Percentiles rank a stretch among this genome's conserved stretches.
Evolutionary conservation across 202 grass and related monocot species (phyloP).

Genomic region (Saccharum hybrid): DNA sequence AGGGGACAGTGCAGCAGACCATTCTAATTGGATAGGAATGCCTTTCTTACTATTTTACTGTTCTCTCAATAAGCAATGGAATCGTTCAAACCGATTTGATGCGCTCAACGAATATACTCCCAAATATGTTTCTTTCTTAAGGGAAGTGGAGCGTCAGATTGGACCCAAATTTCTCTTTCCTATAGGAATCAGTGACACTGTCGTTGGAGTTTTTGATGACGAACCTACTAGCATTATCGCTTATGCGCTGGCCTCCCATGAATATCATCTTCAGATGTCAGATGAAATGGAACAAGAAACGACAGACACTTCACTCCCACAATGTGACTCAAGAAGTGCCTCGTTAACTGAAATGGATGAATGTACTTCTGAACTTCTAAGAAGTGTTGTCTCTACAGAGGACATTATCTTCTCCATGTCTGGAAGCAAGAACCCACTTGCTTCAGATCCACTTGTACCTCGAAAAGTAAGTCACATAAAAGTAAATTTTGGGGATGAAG

Average conservation of each 20-base stretch:
- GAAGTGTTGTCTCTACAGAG: constrained; percentile 58
- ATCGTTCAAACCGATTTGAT: constrained; percentile 63
- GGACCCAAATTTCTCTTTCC: constrained; percentile 85
- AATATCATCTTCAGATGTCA: constrained; percentile 84
- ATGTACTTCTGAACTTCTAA: constrained; percentile 59
- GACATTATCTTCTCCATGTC: constrained; percentile 61
- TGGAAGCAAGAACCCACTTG: constrained; percentile 53
- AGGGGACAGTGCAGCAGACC: constrained; percentile 62
- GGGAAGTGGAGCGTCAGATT: constrained; percentile 58
- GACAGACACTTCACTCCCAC: constrained; percentile 46
- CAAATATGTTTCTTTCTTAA: constrained; percentile 59
- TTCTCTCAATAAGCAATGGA: constrained; percentile 74
- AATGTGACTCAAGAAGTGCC: constrained; percentile 54
- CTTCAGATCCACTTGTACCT: constrained; percentile 55
- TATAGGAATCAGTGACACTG: constrained; percentile 81
- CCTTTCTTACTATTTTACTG: constrained; percentile 76
- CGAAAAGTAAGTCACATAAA: constrained; percentile 76
- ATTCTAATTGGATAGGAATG: constrained; percentile 60
- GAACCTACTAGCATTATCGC: constrained; percentile 95
- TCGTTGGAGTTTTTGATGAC: constrained; percentile 81
- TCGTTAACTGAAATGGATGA: constrained; percentile 66
- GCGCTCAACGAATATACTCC: constrained; percentile 61
- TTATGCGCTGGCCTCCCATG: constrained; percentile 78
- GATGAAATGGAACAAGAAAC: constrained; percentile 67
- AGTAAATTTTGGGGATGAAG: constrained; percentile 85